Conservation (phyloP, 2,329 filamentous ascomycete genomes). For the Pseudogymnoascus sp. region DNA sequence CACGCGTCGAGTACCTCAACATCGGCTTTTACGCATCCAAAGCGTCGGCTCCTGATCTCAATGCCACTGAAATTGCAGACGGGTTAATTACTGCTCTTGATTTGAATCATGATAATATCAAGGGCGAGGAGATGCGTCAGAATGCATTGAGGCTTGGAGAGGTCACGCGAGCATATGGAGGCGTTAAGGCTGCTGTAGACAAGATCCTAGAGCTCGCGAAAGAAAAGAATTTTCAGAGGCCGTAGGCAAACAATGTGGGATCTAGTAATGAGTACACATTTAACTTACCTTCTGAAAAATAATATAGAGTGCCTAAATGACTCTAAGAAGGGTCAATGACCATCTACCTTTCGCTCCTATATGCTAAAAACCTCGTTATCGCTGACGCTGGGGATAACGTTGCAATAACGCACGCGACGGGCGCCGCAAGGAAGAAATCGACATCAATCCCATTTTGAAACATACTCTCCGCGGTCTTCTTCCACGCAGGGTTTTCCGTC, state of each 20-base stretch:
- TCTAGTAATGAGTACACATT: not conserved
- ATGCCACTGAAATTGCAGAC: not conserved
- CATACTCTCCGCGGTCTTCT: conserved; percentile 79
- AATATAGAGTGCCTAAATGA: no score
- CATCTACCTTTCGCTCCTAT: no score
- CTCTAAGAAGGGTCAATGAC: no score
- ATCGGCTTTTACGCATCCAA: not conserved
- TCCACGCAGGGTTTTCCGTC: conserved; percentile 83
- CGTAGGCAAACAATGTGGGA: not conserved
- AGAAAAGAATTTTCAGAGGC: not conserved
- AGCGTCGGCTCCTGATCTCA: not conserved
- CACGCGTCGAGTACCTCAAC: not conserved
- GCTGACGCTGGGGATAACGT: conserved; percentile 85
- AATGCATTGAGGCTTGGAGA: not conserved
- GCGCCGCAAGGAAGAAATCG: conserved; percentile 91
- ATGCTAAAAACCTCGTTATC: no score
- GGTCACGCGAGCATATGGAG: not conserved
- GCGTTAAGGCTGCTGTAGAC: not conserved
- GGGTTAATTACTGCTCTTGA: not conserved
- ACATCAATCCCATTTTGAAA: conserved; percentile 77
- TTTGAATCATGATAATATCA: not conserved
- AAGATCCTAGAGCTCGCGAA: not conserved
- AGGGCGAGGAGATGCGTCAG: not conserved
- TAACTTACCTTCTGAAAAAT: no score
- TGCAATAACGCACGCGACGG: conserved; percentile 87